Percentiles rank a stretch among this genome's conserved stretches.
Evolutionary conservation across 495 filamentous ascomycete genomes (phyloP).

Genomic region (Platismatia glauca): DNA sequence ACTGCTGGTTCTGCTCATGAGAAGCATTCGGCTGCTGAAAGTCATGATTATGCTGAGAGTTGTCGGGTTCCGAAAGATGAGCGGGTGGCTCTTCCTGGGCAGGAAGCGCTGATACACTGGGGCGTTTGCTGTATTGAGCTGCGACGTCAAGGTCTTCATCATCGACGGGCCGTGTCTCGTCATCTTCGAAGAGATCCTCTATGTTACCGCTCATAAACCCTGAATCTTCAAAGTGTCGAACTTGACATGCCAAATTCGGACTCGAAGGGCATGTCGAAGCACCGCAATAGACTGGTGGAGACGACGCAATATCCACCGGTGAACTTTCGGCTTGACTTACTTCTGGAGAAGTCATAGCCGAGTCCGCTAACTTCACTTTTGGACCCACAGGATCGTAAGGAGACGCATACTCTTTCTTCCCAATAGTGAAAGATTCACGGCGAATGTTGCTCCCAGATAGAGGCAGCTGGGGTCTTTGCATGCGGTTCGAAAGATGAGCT

Average conservation of each 20-base stretch:
- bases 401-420: conserved; percentile 35
- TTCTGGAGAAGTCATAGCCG: conserved; percentile 47
- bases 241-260: conserved; percentile 59
- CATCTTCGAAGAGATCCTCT: conserved; percentile 49
- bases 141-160: conserved; percentile 26
- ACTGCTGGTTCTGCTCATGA: not conserved
- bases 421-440: conserved; percentile 37
- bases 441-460: conserved; percentile 30
- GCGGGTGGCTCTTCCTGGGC: not conserved
- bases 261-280: conserved; percentile 57
- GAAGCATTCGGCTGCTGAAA: not conserved
- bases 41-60: not conserved
- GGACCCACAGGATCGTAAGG: conserved; percentile 37
- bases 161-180: conserved; percentile 30
- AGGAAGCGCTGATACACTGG: conserved; percentile 6
- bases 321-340: conserved; percentile 39
- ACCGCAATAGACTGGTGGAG: conserved; percentile 60
- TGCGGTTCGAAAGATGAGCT: conserved; percentile 36
- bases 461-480: conserved; percentile 18
- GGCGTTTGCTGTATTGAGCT: conserved; percentile 23
- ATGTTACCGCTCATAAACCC: conserved; percentile 72
- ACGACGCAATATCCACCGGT: conserved; percentile 61
- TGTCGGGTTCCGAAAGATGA: not conserved
- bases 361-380: conserved; percentile 38
- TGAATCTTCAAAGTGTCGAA: conserved; percentile 59